Evolutionary conservation across 2,329 filamentous ascomycete species (phyloP).

Genomic region (Alternaria burnsii): DNA sequence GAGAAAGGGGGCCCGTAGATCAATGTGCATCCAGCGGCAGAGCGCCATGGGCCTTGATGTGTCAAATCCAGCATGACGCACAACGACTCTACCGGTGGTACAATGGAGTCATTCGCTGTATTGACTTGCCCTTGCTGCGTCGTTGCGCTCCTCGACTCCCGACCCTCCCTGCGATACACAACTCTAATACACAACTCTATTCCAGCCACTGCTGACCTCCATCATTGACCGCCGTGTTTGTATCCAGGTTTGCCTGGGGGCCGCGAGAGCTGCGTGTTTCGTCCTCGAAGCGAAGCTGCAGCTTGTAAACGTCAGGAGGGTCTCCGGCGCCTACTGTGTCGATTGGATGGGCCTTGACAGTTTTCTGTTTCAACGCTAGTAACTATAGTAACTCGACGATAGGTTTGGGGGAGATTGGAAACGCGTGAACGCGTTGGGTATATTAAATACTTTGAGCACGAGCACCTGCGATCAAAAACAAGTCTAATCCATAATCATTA

Average conservation of each 20-base stretch:
- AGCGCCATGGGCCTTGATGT: conserved; percentile 19
- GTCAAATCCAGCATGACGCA: conserved; percentile 19
- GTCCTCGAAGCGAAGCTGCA: background rate
- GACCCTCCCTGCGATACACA: background rate
- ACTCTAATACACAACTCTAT: background rate
- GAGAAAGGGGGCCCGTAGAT: conserved; percentile 20
- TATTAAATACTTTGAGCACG: background rate
- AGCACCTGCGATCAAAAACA: background rate
- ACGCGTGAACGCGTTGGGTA: conserved; percentile 1
- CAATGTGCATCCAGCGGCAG: conserved; percentile 18
- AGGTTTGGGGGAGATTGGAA: conserved; percentile 4
- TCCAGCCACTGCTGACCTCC: background rate
- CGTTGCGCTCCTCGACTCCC: background rate
- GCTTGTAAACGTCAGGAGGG: conserved; percentile 1
- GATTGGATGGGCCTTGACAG: background rate
- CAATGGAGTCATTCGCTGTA: background rate
- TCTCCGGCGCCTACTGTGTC: conserved; percentile 5
- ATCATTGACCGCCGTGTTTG: background rate
- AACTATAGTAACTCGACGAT: background rate
- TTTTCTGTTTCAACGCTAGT: conserved; percentile 1
- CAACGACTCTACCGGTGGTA: conserved; percentile 3
- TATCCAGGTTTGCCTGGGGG: background rate
- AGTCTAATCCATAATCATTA: background rate
- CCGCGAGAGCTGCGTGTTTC: conserved; percentile 6
- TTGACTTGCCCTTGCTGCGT: background rate